Evolutionary conservation across 139 green algal genomes (phyloP), one percentile per base, ranked within the genome.

Genomic region (Diplosphaera chodatii): DNA sequence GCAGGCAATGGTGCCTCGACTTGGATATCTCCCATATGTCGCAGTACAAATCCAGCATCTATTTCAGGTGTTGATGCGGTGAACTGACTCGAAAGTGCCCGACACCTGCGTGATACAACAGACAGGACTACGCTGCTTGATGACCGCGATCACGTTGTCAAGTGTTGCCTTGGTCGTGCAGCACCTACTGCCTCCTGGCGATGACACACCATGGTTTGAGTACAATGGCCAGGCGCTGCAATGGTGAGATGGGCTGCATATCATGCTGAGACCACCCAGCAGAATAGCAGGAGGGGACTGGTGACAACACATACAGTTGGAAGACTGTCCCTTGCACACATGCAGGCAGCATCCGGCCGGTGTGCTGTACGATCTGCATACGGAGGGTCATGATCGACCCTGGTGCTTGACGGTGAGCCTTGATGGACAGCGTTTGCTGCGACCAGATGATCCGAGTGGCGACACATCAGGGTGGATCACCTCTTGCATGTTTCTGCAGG

Each of bases 281-380:
- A n/a, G n/a, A n/a, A n/a, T n/a, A n/a, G n/a, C n/a, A n/a, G n/a
- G n/a, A n/a, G n/a, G n/a, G n/a, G n/a, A n/a, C n/a, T n/a, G n/a
- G n/a, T n/a, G n/a, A n/a, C n/a, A n/a, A n/a, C n/a, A n/a, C n/a
- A n/a, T n/a, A n/a, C n/a, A n/a, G n/a, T n/a, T n/a, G n/a, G 22
- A 22, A 25, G 0, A 21, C 21, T 33, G 31, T 15, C 30, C 13
- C 40, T 8, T 34, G 59, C 31, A 25, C 29, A 29, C 1, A 25
- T 56, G 25, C 68, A 90, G 85, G 84, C 70, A 77, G 28, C 70
- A 83, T 56, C 84, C 78, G 0, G 67, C 67, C 8, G 84, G 80
- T 4, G 84, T 87, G 37, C 68, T 89, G 63, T 81, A 83, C 55
- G 79, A 88, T 67, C 33, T 89, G 41, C 48, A 89, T 20, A 55